Base-by-base conservation (phyloP, 768 basidiomycete species). In the Termitomyces sp. region DNA sequence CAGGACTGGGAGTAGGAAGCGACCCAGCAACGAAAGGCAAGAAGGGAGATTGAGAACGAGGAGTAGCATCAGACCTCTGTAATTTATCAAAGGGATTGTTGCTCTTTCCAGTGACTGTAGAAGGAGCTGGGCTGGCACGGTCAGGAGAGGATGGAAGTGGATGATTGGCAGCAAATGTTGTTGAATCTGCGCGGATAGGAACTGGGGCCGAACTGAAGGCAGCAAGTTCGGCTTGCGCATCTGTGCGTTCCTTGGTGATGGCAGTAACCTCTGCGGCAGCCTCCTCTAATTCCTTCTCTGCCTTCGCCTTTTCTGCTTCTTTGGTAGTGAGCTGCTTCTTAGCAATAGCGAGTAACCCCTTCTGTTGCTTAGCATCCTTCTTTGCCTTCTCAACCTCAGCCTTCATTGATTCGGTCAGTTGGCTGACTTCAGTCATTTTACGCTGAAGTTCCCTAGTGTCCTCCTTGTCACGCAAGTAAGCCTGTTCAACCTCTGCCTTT, bases 311-410 rank as follows among this genome's bases (percentile, higher is more conserved):
- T 64, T 92, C 90, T 0, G 80, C 76, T 69, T 98, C 96, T 60
- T 92, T 89, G 5, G 89, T 84, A 25, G 82, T 82, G 27, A 98
- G 76, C 74, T 98, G 97, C 71, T 99, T 98, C 76, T 88, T 89
- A 5, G 92, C 91, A 68, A 98, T 96, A 5, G 95, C 95, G 23
- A 96, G 79, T 61, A 96, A 78, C 10, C 97, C 97, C 69, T 93
- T 98, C 75, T 98, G 95, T 67, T 97, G 93, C 69, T 96, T 89
- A 2, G 91, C 93, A 51, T 98, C 95, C 73, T 92, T 98, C 77
- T 86, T 95, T 40, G 82, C 70, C 74, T 90, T 95, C 71, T 98
- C 97, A 21, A 94, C 75, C 59, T 91, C 86, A 11, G 73, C 75
- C 69, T 90, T 95, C 51, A 87, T 69, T 11, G 74, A 66, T 45